Base-by-base conservation (phyloP, 2,329 filamentous ascomycete species). In the Fusarium oligoseptatum region DNA sequence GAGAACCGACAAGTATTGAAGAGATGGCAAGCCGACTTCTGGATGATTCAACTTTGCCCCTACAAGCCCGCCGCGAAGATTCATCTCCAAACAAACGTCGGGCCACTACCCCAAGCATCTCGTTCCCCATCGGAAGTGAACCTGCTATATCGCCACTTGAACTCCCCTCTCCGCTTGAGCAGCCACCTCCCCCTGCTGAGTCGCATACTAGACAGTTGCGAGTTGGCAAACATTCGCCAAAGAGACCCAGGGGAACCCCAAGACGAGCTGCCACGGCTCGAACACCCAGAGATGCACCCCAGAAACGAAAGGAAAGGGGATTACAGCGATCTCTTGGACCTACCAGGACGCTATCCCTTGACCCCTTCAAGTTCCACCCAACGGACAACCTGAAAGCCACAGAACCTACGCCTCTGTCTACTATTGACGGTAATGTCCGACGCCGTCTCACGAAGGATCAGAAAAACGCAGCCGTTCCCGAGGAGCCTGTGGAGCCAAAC, bases 21-120 rank as follows among this genome's bases (percentile, higher is more conserved):
- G 75, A 77, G 58, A 77, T 82, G 62, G 81, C 80, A n/a, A 82
- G 80, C 34, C 77, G 77, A 34, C 61, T 81, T 2, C 61, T 82
- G 5, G 80, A 80, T 10, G 76, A 80, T 60, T 78, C 77, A 29
- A 73, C 63, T 14, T 37, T 60, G 6, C 65, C 66, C 22, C 48
- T 66, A 11, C 60, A 61, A 24, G 68, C 73, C 17, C 50, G 57
- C 14, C 64, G 45, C 3, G 37, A 55, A 24, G 58, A 67, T 27
- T 34, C 50, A 39, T 64, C 66, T 20, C 63, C 60, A 34, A 62
- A 65, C 15, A 71, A 76, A 37, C 58, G 56, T 8, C 64, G 64
- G 36, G 20, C 64, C 11, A 68, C 66, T 36, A 68, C 66, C 17
- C 57, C 37, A 29, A 32, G n/a, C 6, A 50, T 57, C 1, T 50